A percentile compares a stretch with the other conserved stretches of the same genome.
These are phyloP conservation scores for Pistacia vera DNA, from an alignment of 345 rosid species.

Conservation along the genomic window DNA sequence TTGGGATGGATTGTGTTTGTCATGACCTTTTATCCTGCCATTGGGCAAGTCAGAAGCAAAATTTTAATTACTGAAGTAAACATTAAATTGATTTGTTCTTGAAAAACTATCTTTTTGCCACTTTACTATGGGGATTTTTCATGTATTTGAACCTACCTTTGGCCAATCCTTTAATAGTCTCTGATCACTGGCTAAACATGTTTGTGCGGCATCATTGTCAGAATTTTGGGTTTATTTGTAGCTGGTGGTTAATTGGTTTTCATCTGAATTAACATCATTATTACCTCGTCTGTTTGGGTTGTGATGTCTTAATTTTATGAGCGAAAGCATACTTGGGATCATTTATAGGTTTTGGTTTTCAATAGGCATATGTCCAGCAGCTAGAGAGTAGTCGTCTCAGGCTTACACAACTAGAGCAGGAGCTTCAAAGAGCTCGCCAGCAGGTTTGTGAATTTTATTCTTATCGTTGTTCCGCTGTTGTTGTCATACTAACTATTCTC, in stretches of 20 bases:
- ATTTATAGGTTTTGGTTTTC: constrained; percentile 56
- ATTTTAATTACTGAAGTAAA: not conserved
- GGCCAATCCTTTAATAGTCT: not conserved
- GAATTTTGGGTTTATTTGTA: not conserved
- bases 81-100: not conserved
- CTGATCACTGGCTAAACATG: not conserved
- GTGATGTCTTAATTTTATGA: constrained; percentile 17
- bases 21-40: not conserved
- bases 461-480: not conserved
- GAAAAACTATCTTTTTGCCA: not conserved
- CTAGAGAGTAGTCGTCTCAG: constrained; percentile 71
- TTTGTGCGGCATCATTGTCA: not conserved
- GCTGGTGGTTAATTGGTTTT: not conserved
- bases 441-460: constrained; percentile 46
- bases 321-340: constrained; percentile 35
- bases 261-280: constrained; percentile 4
- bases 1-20: not conserved
- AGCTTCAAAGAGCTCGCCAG: constrained; percentile 76
- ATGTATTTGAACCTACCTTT: not conserved
- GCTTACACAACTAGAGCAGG: constrained; percentile 81
- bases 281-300: not conserved
- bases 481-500: not conserved
- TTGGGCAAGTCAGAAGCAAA: not conserved
- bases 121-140: not conserved
- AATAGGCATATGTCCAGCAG: constrained; percentile 93